These are phyloP conservation scores for Hypomyces perniciosus DNA, from an alignment of 2,329 filamentous ascomycete species.

Conservation along the genomic window DNA sequence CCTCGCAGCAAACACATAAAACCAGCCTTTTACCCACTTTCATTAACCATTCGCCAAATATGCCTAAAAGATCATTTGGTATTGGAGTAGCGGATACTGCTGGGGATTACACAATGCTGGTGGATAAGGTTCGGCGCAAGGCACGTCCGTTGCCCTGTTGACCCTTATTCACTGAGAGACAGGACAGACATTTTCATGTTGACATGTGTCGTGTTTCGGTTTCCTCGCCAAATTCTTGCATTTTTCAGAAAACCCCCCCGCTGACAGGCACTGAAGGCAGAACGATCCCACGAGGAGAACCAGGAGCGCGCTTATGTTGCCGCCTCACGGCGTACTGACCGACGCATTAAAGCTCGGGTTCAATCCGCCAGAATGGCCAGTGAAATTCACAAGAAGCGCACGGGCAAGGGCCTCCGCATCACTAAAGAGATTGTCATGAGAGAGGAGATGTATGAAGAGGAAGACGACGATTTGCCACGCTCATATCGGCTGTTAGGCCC, in stretches of 20 bases:
- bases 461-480: slow-evolving; percentile 72
- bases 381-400: slow-evolving; percentile 83
- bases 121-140: no score
- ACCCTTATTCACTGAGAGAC: no score
- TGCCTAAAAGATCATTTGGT: slow-evolving; percentile 36
- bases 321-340: slow-evolving; percentile 78
- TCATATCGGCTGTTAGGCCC: slow-evolving; percentile 59
- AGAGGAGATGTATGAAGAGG: slow-evolving; percentile 95
- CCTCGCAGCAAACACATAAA: no score
- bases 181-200: no score
- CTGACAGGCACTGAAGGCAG: slow-evolving; percentile 43
- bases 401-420: slow-evolving; percentile 74
- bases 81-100: slow-evolving; percentile 18
- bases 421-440: slow-evolving; percentile 81
- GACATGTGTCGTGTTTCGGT: no score
- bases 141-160: no score
- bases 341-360: slow-evolving; percentile 78
- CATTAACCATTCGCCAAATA: no score
- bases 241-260: background rate
- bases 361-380: slow-evolving; percentile 84
- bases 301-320: slow-evolving; percentile 88
- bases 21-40: no score
- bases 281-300: slow-evolving; percentile 74
- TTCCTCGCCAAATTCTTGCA: no score
- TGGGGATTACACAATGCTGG: no score